Conservation (phyloP, 352 stramenopile species). For the Phytophthora pluvialis region DNA sequence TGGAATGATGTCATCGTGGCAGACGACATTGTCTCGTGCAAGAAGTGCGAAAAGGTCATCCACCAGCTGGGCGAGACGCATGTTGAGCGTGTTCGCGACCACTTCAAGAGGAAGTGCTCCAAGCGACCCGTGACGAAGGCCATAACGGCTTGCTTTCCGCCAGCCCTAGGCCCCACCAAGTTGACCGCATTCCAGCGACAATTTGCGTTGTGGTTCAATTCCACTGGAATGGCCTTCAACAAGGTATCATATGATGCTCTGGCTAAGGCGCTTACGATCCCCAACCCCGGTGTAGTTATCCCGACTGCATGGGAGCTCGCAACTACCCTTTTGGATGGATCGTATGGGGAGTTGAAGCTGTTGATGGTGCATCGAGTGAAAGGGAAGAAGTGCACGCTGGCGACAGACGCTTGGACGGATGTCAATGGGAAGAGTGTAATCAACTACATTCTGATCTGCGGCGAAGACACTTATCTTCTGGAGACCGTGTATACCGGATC, state of each 20-base stretch:
- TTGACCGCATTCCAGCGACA: not conserved
- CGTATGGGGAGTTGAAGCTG: not conserved
- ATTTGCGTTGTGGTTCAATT: slow-evolving; percentile 19
- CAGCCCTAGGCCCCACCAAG: not conserved
- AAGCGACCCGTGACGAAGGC: slow-evolving; percentile 1
- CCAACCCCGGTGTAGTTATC: not conserved
- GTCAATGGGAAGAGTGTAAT: slow-evolving; percentile 7
- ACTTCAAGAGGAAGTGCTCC: slow-evolving; percentile 12
- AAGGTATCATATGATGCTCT: not conserved
- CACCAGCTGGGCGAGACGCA: slow-evolving; percentile 8
- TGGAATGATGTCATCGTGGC: slow-evolving; percentile 3
- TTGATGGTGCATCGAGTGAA: not conserved
- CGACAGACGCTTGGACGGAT: slow-evolving; percentile 7
- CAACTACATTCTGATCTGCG: slow-evolving; percentile 7
- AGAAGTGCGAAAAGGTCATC: slow-evolving; percentile 12
- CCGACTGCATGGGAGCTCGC: not conserved
- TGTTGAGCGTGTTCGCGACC: slow-evolving; percentile 14
- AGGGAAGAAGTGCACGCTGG: not conserved
- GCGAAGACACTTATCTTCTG: not conserved
- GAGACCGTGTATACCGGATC: slow-evolving; percentile 12
- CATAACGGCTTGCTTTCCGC: slow-evolving; percentile 3
- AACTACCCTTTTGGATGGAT: not conserved
- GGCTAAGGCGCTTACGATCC: not conserved
- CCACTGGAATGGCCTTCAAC: slow-evolving; percentile 13
- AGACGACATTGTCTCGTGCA: slow-evolving; percentile 1